Base-by-base conservation (phyloP, 129 eudicot species). In the Cynara cardunculus region DNA sequence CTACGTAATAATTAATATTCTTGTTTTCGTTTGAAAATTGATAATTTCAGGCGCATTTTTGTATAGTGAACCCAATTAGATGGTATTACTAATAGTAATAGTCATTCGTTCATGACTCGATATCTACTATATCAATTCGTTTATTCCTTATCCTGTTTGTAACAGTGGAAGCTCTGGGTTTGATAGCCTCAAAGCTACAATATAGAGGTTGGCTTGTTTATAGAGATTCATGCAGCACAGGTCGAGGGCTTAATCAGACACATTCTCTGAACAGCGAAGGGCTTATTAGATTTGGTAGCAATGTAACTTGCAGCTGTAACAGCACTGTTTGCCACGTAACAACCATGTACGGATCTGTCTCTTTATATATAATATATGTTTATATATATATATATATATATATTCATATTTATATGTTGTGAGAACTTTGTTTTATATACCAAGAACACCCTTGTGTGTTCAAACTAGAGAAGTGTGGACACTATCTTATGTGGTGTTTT, bases 301-400 rank as follows among this genome's bases (percentile, higher is more conserved):
- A 69, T 34, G 92, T 95, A 64, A 89, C 83, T 53, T 95, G 99
- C 71, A 69, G 82, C 77, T 92, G 99, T 76, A 74, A 31, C 78
- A 61, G 34, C 84, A 77, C 96, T 5, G 86, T 89, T 74, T 92
- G 99, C 90, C 97, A 92, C 72, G 91, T 92, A 26, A 85, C 93
- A 62, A 34, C 25, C 72, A 90, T 95, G 99, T 95, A 92, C 34
- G 88, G 13, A 83, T 61, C 24, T 77, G 2, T 19, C 30, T 79
- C 31, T 69, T n/a, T 39, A 16, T n/a, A n/a, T n/a, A n/a, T n/a
- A n/a, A 39, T 39, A 39, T 32, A 32, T 32, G 4, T 13, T 0
- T 14, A 12, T 25, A 12, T 16, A 44, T 31, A 4, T 25, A 61
- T 10, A 2, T 35, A 28, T 32, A 28, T 3, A 28, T 28, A 28